Base-by-base conservation (phyloP, 2,329 filamentous ascomycete genomes). In the Hymenoscyphus scutula region DNA sequence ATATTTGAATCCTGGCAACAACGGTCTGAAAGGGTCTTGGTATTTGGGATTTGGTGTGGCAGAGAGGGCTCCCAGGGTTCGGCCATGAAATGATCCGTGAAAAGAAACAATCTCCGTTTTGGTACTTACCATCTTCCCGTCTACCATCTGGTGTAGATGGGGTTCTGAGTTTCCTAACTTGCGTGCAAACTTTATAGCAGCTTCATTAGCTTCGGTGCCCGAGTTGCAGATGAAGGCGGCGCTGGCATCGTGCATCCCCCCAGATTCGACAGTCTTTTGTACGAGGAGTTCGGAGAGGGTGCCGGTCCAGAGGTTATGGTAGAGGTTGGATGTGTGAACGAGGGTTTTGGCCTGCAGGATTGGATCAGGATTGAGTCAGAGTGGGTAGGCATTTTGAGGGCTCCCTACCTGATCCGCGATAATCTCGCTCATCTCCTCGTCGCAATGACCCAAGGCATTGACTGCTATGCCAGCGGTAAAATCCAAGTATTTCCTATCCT, bases 21-120 rank as follows among this genome's bases (percentile, higher is more conserved):
- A 97, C 41, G 95, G 95, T 15, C 91, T 82, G 74, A 99, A 99
- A 0, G 95, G 95, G 70, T 89, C 86, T 78, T 99, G 95, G 78
- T 99, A 99, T 77, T 99, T 99, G 19, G 92, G 91, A 78, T 98
- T 99, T 56, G 93, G 95, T 5, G 95, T 99, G 11, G 95, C 95
- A n/a, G 91, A 96, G 53, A 99, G 80, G 62, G 89, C 88, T 58
- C 95, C 95, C 91, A 98, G 96, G 17, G 95, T 98, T 63, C 95
- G 89, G 70, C 95, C 95, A 77, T 99, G 95, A 82, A 99, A 99
- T 45, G 91, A 93, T 71, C 89, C 89, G 71, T 91, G 80, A 81
- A 98, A 99, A 17, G 92, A 96, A 58, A 98, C 91, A 56, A 99
- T 79, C 72, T 97, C 92, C 70, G 85, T 77, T 79, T 98, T 97